Evolutionary conservation across 2,329 filamentous ascomycete species (phyloP).

Genomic region (Lecanicillium sp.): DNA sequence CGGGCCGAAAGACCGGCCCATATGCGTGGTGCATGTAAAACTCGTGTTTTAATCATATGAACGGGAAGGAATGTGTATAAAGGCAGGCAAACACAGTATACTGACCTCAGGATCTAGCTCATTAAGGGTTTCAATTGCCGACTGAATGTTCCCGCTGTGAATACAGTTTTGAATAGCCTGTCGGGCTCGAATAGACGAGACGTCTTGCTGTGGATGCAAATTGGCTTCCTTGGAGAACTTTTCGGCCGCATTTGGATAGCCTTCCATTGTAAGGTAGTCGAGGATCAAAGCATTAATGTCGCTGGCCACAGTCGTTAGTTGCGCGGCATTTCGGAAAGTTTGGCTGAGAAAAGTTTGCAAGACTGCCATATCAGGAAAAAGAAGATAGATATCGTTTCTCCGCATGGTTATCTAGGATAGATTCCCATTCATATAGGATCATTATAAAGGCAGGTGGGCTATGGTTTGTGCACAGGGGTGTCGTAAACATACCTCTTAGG

Average conservation of each 20-base stretch:
- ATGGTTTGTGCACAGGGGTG: slow-evolving; percentile 4
- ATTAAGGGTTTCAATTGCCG: slow-evolving; percentile 80
- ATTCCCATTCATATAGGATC: slow-evolving; percentile 99
- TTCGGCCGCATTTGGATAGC: slow-evolving; percentile 84
- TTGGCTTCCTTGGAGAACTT: slow-evolving; percentile 95
- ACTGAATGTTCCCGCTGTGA: slow-evolving; percentile 74
- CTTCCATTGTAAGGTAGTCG: slow-evolving; percentile 94
- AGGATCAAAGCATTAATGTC: slow-evolving; percentile 94
- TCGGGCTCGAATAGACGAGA: slow-evolving; percentile 64
- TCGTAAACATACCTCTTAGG: slow-evolving; percentile 69
- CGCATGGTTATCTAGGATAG: slow-evolving; percentile 96
- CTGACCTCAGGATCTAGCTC: slow-evolving; percentile 86
- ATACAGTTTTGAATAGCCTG: slow-evolving; percentile 81
- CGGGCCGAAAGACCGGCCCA: slow-evolving; percentile 55
- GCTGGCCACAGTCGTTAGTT: slow-evolving; percentile 40
- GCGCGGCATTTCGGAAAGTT: slow-evolving; percentile 4
- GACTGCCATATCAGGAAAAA: slow-evolving; percentile 50
- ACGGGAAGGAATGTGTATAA: slow-evolving; percentile 15
- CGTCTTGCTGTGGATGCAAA: slow-evolving; percentile 63
- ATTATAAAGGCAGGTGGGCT: slow-evolving; percentile 45
- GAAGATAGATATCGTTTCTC: slow-evolving; percentile 67
- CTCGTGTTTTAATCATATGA: slow-evolving; percentile 83
- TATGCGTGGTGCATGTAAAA: slow-evolving; percentile 99
- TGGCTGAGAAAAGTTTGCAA: slow-evolving; percentile 8
- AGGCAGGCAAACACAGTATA: slow-evolving; percentile 6